These are phyloP conservation scores for Coemansia sp. DNA, from an alignment of 192 early-diverging fungal genomes.

Conservation along the genomic window DNA sequence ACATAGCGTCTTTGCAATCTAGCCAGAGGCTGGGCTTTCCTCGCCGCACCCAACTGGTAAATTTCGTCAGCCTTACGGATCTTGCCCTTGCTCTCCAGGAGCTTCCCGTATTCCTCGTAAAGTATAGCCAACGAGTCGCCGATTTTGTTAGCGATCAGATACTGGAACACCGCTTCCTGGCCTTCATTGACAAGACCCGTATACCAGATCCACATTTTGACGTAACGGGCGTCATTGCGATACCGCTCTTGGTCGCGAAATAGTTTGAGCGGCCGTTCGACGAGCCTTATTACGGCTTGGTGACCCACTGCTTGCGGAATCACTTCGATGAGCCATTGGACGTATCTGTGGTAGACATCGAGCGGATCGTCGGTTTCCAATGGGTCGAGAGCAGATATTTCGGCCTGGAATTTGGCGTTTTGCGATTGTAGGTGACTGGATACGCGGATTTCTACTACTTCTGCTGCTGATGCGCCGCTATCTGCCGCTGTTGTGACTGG, in stretches of 20 bases:
- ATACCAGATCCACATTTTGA: slow-evolving; percentile 65
- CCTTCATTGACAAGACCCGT: slow-evolving; percentile 53
- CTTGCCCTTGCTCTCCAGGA: slow-evolving; percentile 59
- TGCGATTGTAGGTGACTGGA: slow-evolving; percentile 31
- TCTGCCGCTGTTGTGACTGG: neutral
- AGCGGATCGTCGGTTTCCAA: slow-evolving; percentile 58
- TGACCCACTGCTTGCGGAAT: slow-evolving; percentile 63
- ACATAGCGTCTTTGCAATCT: slow-evolving; percentile 61
- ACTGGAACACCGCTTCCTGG: slow-evolving; percentile 76
- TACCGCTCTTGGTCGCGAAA: slow-evolving; percentile 63
- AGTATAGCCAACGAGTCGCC: slow-evolving; percentile 65
- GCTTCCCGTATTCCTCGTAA: slow-evolving; percentile 77
- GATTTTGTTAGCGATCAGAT: slow-evolving; percentile 71
- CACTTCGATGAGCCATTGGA: slow-evolving; percentile 65
- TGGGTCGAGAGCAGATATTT: slow-evolving; percentile 31
- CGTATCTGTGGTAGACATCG: slow-evolving; percentile 63
- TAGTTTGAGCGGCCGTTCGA: slow-evolving; percentile 51
- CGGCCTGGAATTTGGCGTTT: slow-evolving; percentile 41
- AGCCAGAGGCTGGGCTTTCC: slow-evolving; percentile 72
- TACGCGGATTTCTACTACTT: slow-evolving; percentile 2
- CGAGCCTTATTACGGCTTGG: slow-evolving; percentile 56
- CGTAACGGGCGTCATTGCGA: slow-evolving; percentile 63
- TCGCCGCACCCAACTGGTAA: slow-evolving; percentile 66
- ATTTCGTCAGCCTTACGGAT: slow-evolving; percentile 63
- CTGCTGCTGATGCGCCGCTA: too few relatives aligned